Conservation (phyloP, 192 early-diverging fungal species). For the Ramicandelaber brevisporus region DNA sequence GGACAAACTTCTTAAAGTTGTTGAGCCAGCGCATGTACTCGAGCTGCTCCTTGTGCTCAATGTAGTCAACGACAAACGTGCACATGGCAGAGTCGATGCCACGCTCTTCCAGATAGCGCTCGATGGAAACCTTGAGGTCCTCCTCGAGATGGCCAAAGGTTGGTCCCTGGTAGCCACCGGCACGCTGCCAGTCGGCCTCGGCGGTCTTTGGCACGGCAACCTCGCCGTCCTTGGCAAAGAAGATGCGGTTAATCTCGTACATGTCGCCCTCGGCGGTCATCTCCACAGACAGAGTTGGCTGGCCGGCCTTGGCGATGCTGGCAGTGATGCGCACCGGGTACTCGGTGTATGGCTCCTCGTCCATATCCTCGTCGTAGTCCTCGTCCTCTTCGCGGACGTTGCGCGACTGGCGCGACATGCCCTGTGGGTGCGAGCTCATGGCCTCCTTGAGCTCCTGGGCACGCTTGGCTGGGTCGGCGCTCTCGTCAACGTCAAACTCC, state of each 20-base stretch:
- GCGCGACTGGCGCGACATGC: slow-evolving; percentile 3
- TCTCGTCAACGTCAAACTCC: slow-evolving; percentile 20
- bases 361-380: slow-evolving; percentile 31
- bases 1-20: slow-evolving; percentile 52
- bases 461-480: slow-evolving; percentile 10
- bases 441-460: slow-evolving; percentile 22
- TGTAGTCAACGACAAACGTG: slow-evolving; percentile 64
- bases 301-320: slow-evolving; percentile 50
- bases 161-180: slow-evolving; percentile 71
- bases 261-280: slow-evolving; percentile 56
- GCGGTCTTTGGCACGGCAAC: slow-evolving; percentile 33
- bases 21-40: slow-evolving; percentile 80
- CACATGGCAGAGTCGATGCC: slow-evolving; percentile 61
- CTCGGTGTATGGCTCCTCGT: slow-evolving; percentile 18
- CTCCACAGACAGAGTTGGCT: slow-evolving; percentile 59
- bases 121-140: slow-evolving; percentile 37
- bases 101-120: slow-evolving; percentile 65
- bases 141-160: slow-evolving; percentile 79
- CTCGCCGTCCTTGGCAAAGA: slow-evolving; percentile 31
- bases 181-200: slow-evolving; percentile 74
- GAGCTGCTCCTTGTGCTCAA: slow-evolving; percentile 85
- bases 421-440: slow-evolving; percentile 6
- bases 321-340: slow-evolving; percentile 60
- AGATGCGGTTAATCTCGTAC: slow-evolving; percentile 65
- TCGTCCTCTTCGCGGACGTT: slow-evolving; percentile 32